Percentiles rank a stretch among this genome's conserved stretches.
Evolutionary conservation across 768 basidiomycete genomes (phyloP).

Genomic region (Melanogaster broomeanus): DNA sequence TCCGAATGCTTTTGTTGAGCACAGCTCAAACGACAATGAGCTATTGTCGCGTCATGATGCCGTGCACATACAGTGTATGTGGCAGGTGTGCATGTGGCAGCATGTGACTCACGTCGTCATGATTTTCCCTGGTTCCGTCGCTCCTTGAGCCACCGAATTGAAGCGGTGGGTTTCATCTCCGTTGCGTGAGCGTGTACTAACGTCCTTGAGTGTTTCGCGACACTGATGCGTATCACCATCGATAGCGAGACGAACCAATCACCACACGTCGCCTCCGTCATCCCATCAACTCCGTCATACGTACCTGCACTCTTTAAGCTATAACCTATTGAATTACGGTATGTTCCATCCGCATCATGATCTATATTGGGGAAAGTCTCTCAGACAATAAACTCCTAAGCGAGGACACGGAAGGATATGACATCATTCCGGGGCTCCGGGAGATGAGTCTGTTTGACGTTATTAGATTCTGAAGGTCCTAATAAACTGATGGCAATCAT

Average conservation of each 20-base stretch:
- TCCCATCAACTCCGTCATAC: background rate
- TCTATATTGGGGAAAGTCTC: background rate
- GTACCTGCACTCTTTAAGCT: background rate
- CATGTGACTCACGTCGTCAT: background rate
- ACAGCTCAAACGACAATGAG: background rate
- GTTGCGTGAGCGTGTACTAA: background rate
- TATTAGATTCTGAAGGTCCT: conserved; percentile 1
- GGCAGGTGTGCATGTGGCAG: background rate
- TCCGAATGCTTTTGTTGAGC: background rate
- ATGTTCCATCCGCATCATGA: conserved; percentile 18
- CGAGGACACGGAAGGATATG: background rate
- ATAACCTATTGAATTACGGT: background rate
- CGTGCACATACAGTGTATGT: too few species aligned
- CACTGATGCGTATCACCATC: background rate
- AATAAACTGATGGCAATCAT: conserved; percentile 1
- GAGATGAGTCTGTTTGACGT: conserved; percentile 1
- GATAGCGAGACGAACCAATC: background rate
- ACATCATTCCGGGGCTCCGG: background rate
- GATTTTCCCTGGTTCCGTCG: background rate
- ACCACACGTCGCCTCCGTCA: background rate
- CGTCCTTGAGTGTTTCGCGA: background rate
- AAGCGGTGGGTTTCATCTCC: conserved; percentile 17
- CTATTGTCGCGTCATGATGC: background rate
- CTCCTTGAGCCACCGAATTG: background rate
- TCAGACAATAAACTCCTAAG: background rate